Percentiles rank a stretch among this genome's conserved stretches.
These are phyloP conservation scores for Ilyonectria mors-panacis DNA, from an alignment of 2,329 filamentous ascomycete species.

Conservation along the genomic window DNA sequence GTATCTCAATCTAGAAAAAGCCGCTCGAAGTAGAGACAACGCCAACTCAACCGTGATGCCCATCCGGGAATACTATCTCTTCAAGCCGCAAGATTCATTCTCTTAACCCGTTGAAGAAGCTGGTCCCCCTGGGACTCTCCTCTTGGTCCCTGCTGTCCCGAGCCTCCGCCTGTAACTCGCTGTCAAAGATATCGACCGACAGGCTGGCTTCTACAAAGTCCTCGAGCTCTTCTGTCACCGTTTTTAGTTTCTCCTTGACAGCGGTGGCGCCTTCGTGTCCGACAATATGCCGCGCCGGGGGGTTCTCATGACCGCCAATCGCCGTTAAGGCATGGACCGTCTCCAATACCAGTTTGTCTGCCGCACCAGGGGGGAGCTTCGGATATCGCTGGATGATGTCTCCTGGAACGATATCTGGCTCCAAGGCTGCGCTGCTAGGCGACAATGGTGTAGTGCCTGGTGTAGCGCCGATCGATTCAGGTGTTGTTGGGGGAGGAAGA, in stretches of 20 bases:
- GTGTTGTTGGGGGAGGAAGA: constrained; percentile 51
- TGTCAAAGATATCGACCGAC: constrained; percentile 83
- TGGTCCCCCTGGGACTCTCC: constrained; percentile 44
- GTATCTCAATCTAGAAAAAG: not conserved
- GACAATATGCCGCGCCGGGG: constrained; percentile 93
- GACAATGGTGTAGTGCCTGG: constrained; percentile 51
- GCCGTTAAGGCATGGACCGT: constrained; percentile 92
- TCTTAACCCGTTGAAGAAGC: constrained; percentile 40
- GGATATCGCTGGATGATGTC: constrained; percentile 80
- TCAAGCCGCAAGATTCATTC: not conserved
- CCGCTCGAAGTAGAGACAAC: not conserved
- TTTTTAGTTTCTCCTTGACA: constrained; percentile 97
- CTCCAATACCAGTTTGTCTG: constrained; percentile 84
- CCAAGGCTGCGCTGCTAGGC: constrained; percentile 50
- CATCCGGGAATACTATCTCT: not conserved
- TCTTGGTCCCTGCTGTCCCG: constrained; percentile 56
- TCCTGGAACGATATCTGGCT: constrained; percentile 53
- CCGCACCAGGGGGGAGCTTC: constrained; percentile 75
- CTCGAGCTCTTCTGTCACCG: constrained; percentile 94
- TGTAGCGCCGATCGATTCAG: constrained; percentile 45
- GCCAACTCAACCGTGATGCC: not conserved
- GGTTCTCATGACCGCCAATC: constrained; percentile 96
- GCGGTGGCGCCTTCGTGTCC: constrained; percentile 88
- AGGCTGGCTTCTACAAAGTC: constrained; percentile 94
- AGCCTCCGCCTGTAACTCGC: constrained; percentile 67